These are phyloP conservation scores for Vaccinium macrocarpon DNA, from an alignment of 148 eudicot genomes.

Conservation along the genomic window DNA sequence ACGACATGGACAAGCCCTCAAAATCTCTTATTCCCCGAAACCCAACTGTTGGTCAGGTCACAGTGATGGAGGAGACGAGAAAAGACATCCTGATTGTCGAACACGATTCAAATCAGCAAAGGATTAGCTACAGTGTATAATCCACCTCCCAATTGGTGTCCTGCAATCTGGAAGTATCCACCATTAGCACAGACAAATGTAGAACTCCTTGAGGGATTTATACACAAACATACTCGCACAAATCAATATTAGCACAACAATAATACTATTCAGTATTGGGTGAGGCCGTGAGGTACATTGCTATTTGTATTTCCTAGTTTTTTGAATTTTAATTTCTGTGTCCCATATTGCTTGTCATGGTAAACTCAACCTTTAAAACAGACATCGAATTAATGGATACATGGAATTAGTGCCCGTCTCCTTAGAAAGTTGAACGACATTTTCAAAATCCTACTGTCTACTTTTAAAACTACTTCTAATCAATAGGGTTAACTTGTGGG, in stretches of 20 bases:
- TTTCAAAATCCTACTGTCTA: neutral
- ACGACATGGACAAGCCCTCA: conserved; percentile 20
- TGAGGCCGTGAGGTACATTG: neutral
- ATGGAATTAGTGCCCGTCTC: neutral
- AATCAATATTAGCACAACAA: neutral
- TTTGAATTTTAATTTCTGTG: neutral
- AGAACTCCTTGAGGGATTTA: neutral
- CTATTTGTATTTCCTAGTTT: neutral
- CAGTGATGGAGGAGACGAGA: neutral
- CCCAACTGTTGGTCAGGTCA: neutral
- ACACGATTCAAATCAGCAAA: conserved; percentile 23
- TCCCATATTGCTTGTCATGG: neutral
- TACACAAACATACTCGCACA: neutral
- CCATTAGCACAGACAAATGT: neutral
- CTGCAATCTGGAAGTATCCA: neutral
- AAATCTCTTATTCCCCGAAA: neutral
- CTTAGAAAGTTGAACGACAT: neutral
- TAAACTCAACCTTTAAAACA: neutral
- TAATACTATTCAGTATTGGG: neutral
- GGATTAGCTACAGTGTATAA: conserved; percentile 9
- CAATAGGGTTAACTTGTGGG: too few relatives aligned
- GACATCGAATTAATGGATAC: too few relatives aligned
- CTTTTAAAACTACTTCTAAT: neutral
- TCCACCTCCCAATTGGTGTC: conserved; percentile 22
- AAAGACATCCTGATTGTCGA: conserved; percentile 9